These are phyloP conservation scores for Climacium dendroides DNA, from an alignment of 225 moss, liverwort and hornwort genomes.

Conservation along the genomic window DNA sequence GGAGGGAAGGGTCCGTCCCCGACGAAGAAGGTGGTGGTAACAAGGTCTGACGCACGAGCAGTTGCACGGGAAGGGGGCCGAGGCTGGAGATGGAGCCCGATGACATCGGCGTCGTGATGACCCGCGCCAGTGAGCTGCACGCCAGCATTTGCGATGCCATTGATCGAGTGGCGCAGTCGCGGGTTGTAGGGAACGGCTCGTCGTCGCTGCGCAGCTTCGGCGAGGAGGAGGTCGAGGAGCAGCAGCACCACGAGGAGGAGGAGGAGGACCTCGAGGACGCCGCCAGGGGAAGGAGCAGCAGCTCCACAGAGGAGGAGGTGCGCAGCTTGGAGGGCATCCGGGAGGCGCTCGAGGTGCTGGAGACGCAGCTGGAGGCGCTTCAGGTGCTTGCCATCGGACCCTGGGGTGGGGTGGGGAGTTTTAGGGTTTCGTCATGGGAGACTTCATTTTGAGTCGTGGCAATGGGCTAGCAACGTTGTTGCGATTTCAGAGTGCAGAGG, in stretches of 20 bases:
- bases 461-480: not conserved
- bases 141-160: slow-evolving; percentile 83
- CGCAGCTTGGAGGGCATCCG: slow-evolving; percentile 78
- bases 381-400: slow-evolving; percentile 25
- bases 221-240: not conserved
- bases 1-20: not conserved
- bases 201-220: not conserved
- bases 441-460: not conserved
- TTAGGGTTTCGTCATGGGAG: not conserved
- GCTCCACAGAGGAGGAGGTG: slow-evolving; percentile 50
- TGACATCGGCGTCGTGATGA: slow-evolving; percentile 81
- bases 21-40: not conserved
- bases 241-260: not conserved
- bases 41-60: not conserved
- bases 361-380: slow-evolving; percentile 74
- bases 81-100: slow-evolving; percentile 25
- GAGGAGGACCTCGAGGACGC: slow-evolving; percentile 5
- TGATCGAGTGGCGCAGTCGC: slow-evolving; percentile 53
- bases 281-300: not conserved
- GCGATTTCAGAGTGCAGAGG: not conserved
- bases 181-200: not conserved
- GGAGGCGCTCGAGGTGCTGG: slow-evolving; percentile 75
- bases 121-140: slow-evolving; percentile 80
- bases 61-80: not conserved
- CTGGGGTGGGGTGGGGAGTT: not conserved